These are phyloP conservation scores for Fusarium illudens DNA, from an alignment of 2,329 filamentous ascomycete genomes.

Conservation along the genomic window DNA sequence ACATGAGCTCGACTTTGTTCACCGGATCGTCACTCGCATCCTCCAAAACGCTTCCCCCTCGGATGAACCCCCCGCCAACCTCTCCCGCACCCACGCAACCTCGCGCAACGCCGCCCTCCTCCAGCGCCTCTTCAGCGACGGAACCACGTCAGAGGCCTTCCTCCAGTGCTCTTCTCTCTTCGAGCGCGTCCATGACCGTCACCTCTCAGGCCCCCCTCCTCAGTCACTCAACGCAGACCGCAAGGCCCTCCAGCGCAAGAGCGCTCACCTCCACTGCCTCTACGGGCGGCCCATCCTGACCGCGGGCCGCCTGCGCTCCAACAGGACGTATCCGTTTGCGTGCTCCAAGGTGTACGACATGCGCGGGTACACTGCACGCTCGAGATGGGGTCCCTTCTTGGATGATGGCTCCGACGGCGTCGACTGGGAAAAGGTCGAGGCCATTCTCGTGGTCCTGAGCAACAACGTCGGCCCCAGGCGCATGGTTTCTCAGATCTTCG, in stretches of 20 bases:
- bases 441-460: slow-evolving; percentile 73
- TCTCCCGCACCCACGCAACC: slow-evolving; percentile 48
- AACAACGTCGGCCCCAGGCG: slow-evolving; percentile 66
- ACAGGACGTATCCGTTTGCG: slow-evolving; percentile 66
- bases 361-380: slow-evolving; percentile 68
- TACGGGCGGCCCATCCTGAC: slow-evolving; percentile 68
- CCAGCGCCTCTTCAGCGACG: slow-evolving; percentile 53
- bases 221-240: slow-evolving; percentile 10
- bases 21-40: slow-evolving; percentile 55
- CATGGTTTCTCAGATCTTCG: slow-evolving; percentile 57
- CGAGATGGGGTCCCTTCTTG: slow-evolving; percentile 76
- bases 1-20: slow-evolving; percentile 58
- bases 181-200: slow-evolving; percentile 59
- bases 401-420: slow-evolving; percentile 68
- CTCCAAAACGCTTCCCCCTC: slow-evolving; percentile 54
- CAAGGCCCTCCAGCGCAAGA: slow-evolving; percentile 62
- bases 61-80: slow-evolving; percentile 43
- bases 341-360: slow-evolving; percentile 78
- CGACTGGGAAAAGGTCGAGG: slow-evolving; percentile 84
- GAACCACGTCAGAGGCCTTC: slow-evolving; percentile 65
- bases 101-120: slow-evolving; percentile 61
- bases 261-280: slow-evolving; percentile 75
- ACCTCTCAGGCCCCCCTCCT: slow-evolving; percentile 34
- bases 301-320: slow-evolving; percentile 47
- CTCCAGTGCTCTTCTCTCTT: slow-evolving; percentile 72